phyloP scores from a whole-genome alignment of 2,329 filamentous ascomycete genomes.

The Pseudogymnoascus destructans region DNA sequence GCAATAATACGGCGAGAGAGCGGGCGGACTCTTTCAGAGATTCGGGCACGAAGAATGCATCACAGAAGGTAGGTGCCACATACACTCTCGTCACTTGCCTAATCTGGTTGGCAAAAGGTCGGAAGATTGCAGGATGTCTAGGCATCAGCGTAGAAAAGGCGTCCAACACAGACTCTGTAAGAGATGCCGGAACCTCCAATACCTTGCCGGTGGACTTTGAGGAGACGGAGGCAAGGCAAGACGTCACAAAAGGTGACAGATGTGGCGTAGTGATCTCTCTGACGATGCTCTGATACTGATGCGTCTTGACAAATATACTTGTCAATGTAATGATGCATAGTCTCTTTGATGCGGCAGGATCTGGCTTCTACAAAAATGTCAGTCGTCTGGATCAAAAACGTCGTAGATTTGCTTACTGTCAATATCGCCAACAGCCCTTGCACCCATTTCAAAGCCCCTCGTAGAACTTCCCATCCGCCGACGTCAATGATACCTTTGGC shows the following conservation, averaged over 20 bases:
- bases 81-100: constrained; percentile 45
- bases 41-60: constrained; percentile 35
- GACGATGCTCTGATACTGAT: constrained; percentile 68
- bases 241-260: constrained; percentile 58
- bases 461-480: constrained; percentile 72
- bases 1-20: constrained; percentile 55
- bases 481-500: constrained; percentile 72
- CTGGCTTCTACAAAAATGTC: constrained; percentile 49
- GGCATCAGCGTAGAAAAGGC: constrained; percentile 60
- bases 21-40: constrained; percentile 46
- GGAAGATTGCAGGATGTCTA: constrained; percentile 72
- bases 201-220: constrained; percentile 27
- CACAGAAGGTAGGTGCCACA: constrained; percentile 50
- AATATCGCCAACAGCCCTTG: constrained; percentile 61
- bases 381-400: constrained; percentile 9
- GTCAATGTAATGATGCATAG: constrained; percentile 65
- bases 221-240: constrained; percentile 56
- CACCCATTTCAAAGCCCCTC: constrained; percentile 63
- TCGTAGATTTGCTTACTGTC: constrained; percentile 35
- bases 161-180: constrained; percentile 57
- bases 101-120: constrained; percentile 60
- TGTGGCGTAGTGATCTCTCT: constrained; percentile 81
- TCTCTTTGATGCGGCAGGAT: constrained; percentile 62
- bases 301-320: constrained; percentile 71
- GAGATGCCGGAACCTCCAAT: constrained; percentile 31